Evolutionary conservation across 306 rosid genomes (phyloP).

Genomic region (Gastrolobium villosum): DNA sequence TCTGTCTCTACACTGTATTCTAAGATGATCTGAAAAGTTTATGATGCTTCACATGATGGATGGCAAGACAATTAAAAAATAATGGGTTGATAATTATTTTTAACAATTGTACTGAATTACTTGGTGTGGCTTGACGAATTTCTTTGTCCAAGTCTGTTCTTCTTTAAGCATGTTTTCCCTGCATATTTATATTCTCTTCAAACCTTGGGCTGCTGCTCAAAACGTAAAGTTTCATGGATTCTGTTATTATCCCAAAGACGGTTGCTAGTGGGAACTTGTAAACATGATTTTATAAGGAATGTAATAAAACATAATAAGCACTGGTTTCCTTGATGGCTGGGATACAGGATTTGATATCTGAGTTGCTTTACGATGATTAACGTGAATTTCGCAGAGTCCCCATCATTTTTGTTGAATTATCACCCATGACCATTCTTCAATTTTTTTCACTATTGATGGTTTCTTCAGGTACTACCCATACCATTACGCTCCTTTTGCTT

Average conservation of each 20-base stretch:
- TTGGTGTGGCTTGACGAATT: constrained; percentile 16
- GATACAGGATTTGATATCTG: constrained; percentile 15
- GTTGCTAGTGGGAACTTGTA: constrained; percentile 3
- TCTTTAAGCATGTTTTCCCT: background rate
- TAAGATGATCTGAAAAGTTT: constrained; percentile 35
- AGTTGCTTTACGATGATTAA: constrained; percentile 21
- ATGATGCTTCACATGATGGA: constrained; percentile 36
- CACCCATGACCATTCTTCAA: constrained; percentile 32
- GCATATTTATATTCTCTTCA: background rate
- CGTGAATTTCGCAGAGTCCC: background rate
- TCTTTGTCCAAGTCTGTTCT: constrained; percentile 20
- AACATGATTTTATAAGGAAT: constrained; percentile 3
- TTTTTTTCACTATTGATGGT: constrained; percentile 38
- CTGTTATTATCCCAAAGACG: constrained; percentile 10
- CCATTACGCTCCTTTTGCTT: constrained; percentile 99
- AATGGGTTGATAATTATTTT: background rate
- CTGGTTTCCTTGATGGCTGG: constrained; percentile 22
- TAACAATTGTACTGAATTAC: constrained; percentile 19
- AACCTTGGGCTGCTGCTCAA: background rate
- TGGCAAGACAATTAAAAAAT: background rate
- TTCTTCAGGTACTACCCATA: constrained; percentile 94
- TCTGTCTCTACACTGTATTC: constrained; percentile 12
- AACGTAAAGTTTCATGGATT: background rate
- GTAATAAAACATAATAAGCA: background rate
- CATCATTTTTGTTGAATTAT: constrained; percentile 31